Base-by-base conservation (phyloP, 495 filamentous ascomycete species). In the Xylaria acuta region DNA sequence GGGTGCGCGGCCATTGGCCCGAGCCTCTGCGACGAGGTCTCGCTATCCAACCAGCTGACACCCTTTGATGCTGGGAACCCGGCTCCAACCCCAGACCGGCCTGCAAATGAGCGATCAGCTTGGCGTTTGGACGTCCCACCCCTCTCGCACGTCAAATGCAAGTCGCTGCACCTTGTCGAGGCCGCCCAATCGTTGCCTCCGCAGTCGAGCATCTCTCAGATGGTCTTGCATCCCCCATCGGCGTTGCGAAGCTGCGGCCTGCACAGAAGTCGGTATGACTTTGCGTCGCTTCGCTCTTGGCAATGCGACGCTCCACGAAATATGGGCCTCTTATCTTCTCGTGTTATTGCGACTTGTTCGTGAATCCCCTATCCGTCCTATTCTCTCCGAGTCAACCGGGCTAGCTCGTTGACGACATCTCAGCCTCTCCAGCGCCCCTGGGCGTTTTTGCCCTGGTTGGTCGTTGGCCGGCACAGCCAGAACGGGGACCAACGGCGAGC, bases 41-140 rank as follows among this genome's bases (percentile, higher is more conserved):
- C 63, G 75, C 74, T 67, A 72, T 69, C 77, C 77, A 79, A 79
- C 77, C 77, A 79, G 77, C 75, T 79, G 77, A 79, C 77, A 79
- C 75, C 59, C 74, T 72, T 74, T 54, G 64, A 67, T 71, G 67
- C 64, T 74, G 71, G 75, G 72, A 69, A 70, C 72, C 75, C 72
- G 75, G 70, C 63, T 63, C 63, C 72, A 74, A 74, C 74, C 77
- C 75, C 71, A 79, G 74, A 79, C 67, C 74, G 71, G 70, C 76
- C 75, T 74, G 74, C 77, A 72, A 79, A 79, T 79, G 75, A 78
- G 74, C 63, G 74, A 58, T 67, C 41, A 56, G 72, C 74, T 77
- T 79, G 75, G 73, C 77, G 58, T 30, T 30, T 67, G 64, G 51
- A 51, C 25, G 53, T 72, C 67, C 76, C 77, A 77, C 74, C 64